Base-by-base conservation (phyloP, 257 asterid genomes). In the Linaria vulgaris region DNA sequence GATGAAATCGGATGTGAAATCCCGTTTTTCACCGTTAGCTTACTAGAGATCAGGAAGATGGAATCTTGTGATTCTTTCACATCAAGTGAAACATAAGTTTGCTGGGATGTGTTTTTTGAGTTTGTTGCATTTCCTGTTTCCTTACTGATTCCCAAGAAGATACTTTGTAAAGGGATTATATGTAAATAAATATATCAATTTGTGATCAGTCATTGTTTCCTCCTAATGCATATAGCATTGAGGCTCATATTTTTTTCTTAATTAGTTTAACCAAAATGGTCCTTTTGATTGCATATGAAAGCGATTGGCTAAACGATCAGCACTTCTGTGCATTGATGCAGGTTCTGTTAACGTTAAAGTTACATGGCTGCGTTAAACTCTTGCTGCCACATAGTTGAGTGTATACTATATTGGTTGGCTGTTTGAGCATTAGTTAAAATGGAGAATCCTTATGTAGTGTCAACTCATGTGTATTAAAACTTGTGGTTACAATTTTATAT, bases 91-190 rank as follows among this genome's bases (percentile, higher is more conserved):
- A 20, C 45, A 25, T 56, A 39, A 20, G 59, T 55, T 64, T 50
- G 43, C 12, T 27, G 57, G 31, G 62, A 50, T 20, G 45, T n/a
- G 65, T 51, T 39, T 41, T n/a, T 53, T 50, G 48, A 51, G 38
- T 50, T 71, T 66, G 50, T 51, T 62, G 49, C 74, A 74, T 45
- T 62, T 58, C 55, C 53, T 67, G 77, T 45, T 62, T 58, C 55
- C 53, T 67, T 50, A 57, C 3, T 34, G 49, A 52, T 46, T 45
- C 19, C 66, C 19, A 11, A 43, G 61, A 38, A 67, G 61, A 44
- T 63, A 30, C 59, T 52, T 52, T 69, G 76, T 64, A 53, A 58
- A 68, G 66, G 31, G 56, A 31, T 27, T 19, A 34, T 30, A 19
- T 72, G 70, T 77, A 75, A 51, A 39, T 77, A 75, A 51, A 39